phyloP scores from a whole-genome alignment of 2,329 filamentous ascomycete genomes.

The Neophaeococcomyces mojaviensis region DNA sequence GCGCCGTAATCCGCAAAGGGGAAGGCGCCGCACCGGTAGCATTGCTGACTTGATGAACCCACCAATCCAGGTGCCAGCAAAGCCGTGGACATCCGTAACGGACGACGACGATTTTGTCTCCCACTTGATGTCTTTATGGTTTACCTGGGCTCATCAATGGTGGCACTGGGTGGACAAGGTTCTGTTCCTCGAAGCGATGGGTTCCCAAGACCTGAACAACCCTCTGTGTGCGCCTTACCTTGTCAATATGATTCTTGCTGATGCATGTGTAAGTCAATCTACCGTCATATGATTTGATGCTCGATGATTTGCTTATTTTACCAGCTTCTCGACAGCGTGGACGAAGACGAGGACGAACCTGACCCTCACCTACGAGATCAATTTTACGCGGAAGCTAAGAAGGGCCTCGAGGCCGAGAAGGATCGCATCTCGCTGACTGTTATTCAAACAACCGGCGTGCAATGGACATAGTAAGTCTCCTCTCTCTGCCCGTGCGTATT shows the following conservation, averaged over 20 bases:
- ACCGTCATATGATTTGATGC: constrained; percentile 4
- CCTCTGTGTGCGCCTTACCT: constrained; percentile 28
- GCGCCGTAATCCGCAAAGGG: too few species aligned
- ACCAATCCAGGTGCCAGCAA: constrained; percentile 25
- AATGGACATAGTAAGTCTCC: constrained; percentile 25
- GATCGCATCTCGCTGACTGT: constrained; percentile 26
- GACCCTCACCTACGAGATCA: constrained; percentile 23
- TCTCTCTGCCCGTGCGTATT: not conserved
- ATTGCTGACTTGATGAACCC: constrained; percentile 25
- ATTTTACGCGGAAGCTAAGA: constrained; percentile 31
- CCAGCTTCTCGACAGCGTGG: constrained; percentile 23
- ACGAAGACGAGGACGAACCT: constrained; percentile 22
- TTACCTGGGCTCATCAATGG: constrained; percentile 28
- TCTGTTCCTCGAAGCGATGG: constrained; percentile 31
- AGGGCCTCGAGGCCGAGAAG: constrained; percentile 25
- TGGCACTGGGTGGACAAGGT: constrained; percentile 28
- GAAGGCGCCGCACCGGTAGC: constrained; percentile 11
- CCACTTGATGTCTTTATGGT: constrained; percentile 28
- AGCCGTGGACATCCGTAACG: constrained; percentile 30
- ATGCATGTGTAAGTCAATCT: constrained; percentile 26
- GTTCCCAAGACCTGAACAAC: constrained; percentile 21
- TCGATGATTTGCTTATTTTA: constrained; percentile 19
- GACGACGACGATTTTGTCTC: constrained; percentile 28
- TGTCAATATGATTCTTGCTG: constrained; percentile 23
- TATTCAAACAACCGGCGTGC: constrained; percentile 27